Conservation (phyloP, 345 rosid genomes). For the Luvunga scandens region DNA sequence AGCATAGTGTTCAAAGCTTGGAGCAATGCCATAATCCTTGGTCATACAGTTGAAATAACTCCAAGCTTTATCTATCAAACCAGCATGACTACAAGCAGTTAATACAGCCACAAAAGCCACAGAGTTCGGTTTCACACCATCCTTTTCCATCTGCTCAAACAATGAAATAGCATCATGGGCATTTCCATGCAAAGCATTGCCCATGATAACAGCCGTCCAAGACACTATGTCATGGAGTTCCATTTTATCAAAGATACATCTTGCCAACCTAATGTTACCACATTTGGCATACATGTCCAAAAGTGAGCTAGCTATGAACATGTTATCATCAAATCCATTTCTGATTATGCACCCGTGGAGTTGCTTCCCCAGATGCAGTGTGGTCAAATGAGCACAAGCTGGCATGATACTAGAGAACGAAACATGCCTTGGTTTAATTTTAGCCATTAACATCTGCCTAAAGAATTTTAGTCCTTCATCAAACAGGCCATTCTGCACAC, state of each 20-base stretch:
- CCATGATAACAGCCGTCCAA: conserved; percentile 92
- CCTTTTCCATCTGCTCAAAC: conserved; percentile 64
- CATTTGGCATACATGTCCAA: conserved; percentile 94
- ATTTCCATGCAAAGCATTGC: conserved; percentile 72
- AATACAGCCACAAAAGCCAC: conserved; percentile 72
- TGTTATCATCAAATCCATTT: conserved; percentile 47
- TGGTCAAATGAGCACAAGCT: conserved; percentile 73
- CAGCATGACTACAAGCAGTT: conserved; percentile 90
- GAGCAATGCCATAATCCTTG: conserved; percentile 48
- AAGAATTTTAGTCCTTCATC: conserved; percentile 63
- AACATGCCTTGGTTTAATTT: conserved; percentile 54
- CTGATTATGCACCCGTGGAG: conserved; percentile 71
- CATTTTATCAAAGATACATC: conserved; percentile 60
- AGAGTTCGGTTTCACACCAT: conserved; percentile 63
- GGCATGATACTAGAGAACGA: conserved; percentile 83
- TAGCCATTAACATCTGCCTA: conserved; percentile 52
- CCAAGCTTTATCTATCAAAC: conserved; percentile 64
- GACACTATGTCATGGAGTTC: conserved; percentile 68
- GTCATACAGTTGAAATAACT: conserved; percentile 58
- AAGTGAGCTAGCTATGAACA: conserved; percentile 71
- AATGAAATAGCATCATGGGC: conserved; percentile 67
- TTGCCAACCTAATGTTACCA: conserved; percentile 64
- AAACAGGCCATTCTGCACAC: conserved; percentile 67
- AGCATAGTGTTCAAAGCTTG: conserved; percentile 79
- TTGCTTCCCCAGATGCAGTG: conserved; percentile 75